Conservation (phyloP, 1,284 basidiomycete genomes). For the Fistulinella cinereoalba region DNA sequence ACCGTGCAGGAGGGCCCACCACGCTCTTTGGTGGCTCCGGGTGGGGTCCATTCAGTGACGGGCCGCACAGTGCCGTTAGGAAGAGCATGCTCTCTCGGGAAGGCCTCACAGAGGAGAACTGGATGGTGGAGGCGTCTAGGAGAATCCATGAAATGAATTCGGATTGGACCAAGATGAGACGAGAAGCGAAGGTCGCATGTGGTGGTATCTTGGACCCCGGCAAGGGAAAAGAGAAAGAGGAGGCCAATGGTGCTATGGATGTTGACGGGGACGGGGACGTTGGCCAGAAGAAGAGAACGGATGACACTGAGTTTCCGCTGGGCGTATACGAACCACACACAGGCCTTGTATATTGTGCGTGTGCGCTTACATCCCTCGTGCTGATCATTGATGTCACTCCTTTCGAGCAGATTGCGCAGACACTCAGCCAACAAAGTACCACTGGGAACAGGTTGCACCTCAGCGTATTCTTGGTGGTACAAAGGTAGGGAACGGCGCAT, state of each 20-base stretch:
- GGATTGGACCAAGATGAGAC: slow-evolving; percentile 62
- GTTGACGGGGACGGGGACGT: slow-evolving; percentile 18
- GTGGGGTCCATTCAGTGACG: slow-evolving; percentile 81
- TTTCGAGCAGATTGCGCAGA: slow-evolving; percentile 56
- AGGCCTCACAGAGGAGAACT: slow-evolving; percentile 81
- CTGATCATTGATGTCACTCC: slow-evolving; percentile 3
- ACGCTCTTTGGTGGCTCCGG: slow-evolving; percentile 84
- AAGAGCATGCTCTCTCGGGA: slow-evolving; percentile 69
- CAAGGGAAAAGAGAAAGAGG: slow-evolving; percentile 28
- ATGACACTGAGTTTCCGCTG: slow-evolving; percentile 42
- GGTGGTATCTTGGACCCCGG: slow-evolving; percentile 38
- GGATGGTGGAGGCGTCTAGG: slow-evolving; percentile 79
- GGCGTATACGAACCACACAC: slow-evolving; percentile 76
- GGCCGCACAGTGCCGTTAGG: slow-evolving; percentile 73
- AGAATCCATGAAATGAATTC: slow-evolving; percentile 60
- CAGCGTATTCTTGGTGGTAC: slow-evolving; percentile 60
- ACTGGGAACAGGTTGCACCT: slow-evolving; percentile 56
- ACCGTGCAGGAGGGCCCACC: slow-evolving; percentile 81
- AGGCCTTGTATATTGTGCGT: slow-evolving; percentile 63
- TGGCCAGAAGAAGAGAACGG: slow-evolving; percentile 36
- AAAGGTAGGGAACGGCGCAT: slow-evolving; percentile 70
- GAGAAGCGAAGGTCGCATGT: slow-evolving; percentile 51
- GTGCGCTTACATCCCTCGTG: not conserved
- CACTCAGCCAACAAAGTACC: slow-evolving; percentile 63
- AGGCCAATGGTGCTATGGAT: slow-evolving; percentile 24